phyloP scores from a whole-genome alignment of 345 rosid species.

The Raphanus sativus region DNA sequence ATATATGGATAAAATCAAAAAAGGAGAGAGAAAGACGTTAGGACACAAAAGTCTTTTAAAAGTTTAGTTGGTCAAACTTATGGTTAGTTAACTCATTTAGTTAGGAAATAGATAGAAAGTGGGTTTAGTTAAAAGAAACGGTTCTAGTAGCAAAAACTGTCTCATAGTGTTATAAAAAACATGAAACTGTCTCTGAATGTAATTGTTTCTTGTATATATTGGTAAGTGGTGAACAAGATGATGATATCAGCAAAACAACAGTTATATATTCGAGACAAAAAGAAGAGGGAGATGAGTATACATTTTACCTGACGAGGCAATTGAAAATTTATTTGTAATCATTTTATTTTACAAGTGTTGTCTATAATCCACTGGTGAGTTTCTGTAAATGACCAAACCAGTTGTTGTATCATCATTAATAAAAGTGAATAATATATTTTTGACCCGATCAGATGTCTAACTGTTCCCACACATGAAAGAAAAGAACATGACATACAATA shows the following conservation, averaged over 20 bases:
- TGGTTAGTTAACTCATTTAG: too few species aligned
- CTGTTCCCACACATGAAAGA: conserved; percentile 38
- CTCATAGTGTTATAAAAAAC: too few species aligned
- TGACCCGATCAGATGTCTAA: conserved; percentile 3
- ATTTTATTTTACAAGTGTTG: not conserved
- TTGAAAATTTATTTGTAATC: not conserved
- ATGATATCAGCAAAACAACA: conserved; percentile 22
- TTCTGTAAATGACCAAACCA: conserved; percentile 26
- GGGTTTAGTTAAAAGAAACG: too few species aligned
- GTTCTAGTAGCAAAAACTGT: too few species aligned
- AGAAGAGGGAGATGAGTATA: not conserved
- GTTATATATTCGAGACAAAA: not conserved
- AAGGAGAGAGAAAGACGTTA: too few species aligned
- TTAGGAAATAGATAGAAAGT: too few species aligned
- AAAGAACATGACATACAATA: conserved; percentile 27
- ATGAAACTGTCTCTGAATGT: too few species aligned
- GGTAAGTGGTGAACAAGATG: conserved; percentile 1
- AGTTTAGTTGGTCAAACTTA: too few species aligned
- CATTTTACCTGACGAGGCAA: not conserved
- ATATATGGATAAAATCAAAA: too few species aligned
- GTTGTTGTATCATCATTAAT: conserved; percentile 7
- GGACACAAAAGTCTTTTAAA: too few species aligned
- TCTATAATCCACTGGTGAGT: conserved; percentile 8
- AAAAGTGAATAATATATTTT: not conserved
- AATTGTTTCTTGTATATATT: too few species aligned